Evolutionary conservation across 2,329 filamentous ascomycete species (phyloP).

Genomic region (Mollisia scopiformis): DNA sequence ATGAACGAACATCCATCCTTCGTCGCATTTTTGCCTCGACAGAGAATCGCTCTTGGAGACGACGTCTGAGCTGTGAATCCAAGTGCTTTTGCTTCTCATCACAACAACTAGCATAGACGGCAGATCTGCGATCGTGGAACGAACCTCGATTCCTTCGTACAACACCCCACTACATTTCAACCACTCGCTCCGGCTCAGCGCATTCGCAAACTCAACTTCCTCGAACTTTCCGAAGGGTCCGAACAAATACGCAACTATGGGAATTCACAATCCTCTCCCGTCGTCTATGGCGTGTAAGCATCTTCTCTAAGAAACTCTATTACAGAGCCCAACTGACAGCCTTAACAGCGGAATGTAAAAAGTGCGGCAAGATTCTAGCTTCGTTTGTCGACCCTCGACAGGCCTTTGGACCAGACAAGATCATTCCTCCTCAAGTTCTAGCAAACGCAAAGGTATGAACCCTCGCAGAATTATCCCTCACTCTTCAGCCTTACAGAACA

Average conservation of each 20-base stretch:
- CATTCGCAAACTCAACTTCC: constrained; percentile 1
- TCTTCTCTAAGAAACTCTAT: constrained; percentile 20
- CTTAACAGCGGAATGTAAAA: constrained; percentile 86
- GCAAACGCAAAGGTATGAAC: constrained; percentile 80
- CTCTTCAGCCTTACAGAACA: neutral
- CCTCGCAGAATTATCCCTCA: constrained; percentile 13
- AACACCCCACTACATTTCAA: constrained; percentile 6
- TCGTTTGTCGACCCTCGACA: constrained; percentile 95
- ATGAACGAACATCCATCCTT: neutral
- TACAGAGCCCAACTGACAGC: constrained; percentile 23
- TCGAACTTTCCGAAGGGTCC: neutral
- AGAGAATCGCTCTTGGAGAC: neutral
- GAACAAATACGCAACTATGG: constrained; percentile 46
- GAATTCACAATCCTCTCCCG: constrained; percentile 68
- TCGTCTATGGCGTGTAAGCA: constrained; percentile 68
- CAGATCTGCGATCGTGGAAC: neutral
- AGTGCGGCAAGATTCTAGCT: constrained; percentile 92
- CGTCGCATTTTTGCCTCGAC: neutral
- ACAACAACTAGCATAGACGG: neutral
- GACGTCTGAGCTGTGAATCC: neutral
- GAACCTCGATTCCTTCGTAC: neutral
- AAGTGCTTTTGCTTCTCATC: neutral
- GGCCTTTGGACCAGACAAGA: constrained; percentile 92
- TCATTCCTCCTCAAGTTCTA: constrained; percentile 90
- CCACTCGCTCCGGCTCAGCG: neutral